Percentiles rank a stretch among this genome's conserved stretches.
phyloP scores from a whole-genome alignment of 225 moss, liverwort and hornwort species.

The Bryoerythrophyllum caledonicum region DNA sequence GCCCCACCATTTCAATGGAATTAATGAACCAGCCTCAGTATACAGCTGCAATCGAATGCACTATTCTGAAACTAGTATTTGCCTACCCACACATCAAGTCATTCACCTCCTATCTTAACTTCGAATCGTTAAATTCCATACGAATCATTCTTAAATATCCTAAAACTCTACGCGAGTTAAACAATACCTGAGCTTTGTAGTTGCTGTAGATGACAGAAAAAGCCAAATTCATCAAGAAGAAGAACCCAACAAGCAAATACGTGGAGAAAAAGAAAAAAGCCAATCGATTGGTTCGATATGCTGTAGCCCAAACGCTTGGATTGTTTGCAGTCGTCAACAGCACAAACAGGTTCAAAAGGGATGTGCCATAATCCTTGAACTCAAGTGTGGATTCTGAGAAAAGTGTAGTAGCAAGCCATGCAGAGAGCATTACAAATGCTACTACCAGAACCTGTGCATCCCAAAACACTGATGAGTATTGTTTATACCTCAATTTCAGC shows the following conservation, averaged over 20 bases:
- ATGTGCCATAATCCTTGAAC: slow-evolving; percentile 61
- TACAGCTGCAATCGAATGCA: not conserved
- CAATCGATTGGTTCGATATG: slow-evolving; percentile 49
- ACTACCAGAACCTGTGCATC: slow-evolving; percentile 56
- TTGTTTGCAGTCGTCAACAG: slow-evolving; percentile 78
- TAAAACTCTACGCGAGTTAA: not conserved
- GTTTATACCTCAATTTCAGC: not conserved
- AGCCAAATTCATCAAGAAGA: slow-evolving; percentile 68
- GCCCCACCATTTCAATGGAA: slow-evolving; percentile 7
- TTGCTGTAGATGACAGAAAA: slow-evolving; percentile 72
- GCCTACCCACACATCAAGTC: slow-evolving; percentile 1
- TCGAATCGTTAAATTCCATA: not conserved
- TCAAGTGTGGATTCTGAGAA: slow-evolving; percentile 48
- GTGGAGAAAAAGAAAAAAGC: slow-evolving; percentile 70
- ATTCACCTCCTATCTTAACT: not conserved
- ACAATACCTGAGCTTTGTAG: slow-evolving; percentile 72
- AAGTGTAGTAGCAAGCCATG: slow-evolving; percentile 63
- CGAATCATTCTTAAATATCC: not conserved
- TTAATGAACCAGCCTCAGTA: not conserved
- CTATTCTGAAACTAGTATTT: not conserved
- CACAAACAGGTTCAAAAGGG: slow-evolving; percentile 61
- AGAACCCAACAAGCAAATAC: slow-evolving; percentile 65
- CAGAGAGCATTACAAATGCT: slow-evolving; percentile 59
- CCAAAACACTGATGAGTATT: slow-evolving; percentile 14
- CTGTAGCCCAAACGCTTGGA: slow-evolving; percentile 69